Conservation (phyloP, 2,329 filamentous ascomycete species). For the Colletotrichum lentis region DNA sequence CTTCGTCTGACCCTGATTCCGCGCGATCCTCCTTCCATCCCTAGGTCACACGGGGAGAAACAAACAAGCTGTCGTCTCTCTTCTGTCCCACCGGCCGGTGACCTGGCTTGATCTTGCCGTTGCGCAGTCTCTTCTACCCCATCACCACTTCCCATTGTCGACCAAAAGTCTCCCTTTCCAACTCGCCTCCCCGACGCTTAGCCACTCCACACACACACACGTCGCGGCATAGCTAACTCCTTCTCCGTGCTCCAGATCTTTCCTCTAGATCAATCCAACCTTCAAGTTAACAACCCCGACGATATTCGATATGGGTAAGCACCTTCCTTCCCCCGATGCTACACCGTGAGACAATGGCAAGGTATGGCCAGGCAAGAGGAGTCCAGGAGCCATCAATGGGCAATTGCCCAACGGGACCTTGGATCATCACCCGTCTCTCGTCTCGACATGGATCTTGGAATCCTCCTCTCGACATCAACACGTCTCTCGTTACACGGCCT, state of each 20-base stretch:
- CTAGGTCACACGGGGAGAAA: not conserved
- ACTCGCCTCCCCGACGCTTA: constrained; percentile 1
- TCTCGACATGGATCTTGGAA: constrained; percentile 41
- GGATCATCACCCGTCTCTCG: constrained; percentile 21
- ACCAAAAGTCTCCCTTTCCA: constrained; percentile 22
- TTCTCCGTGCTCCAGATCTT: constrained; percentile 41
- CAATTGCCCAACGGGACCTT: not conserved
- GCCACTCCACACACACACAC: not conserved
- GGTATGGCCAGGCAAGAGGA: constrained; percentile 39
- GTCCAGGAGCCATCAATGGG: not conserved
- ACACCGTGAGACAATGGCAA: constrained; percentile 28
- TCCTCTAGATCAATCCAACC: constrained; percentile 39
- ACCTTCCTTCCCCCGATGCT: constrained; percentile 45
- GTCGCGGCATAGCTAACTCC: constrained; percentile 42
- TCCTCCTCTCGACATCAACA: constrained; percentile 40
- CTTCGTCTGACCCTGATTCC: not conserved
- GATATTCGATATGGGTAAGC: constrained; percentile 58
- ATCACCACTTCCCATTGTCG: constrained; percentile 19
- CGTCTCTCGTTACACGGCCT: constrained; percentile 46
- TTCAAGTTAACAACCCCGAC: constrained; percentile 44
- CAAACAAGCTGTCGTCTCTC: not conserved
- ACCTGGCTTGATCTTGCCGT: constrained; percentile 12
- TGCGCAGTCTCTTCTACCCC: constrained; percentile 9
- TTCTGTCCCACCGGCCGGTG: not conserved
- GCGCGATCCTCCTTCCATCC: not conserved